Percentiles rank a stretch among this genome's conserved stretches.
These are phyloP conservation scores for Trypanosoma melophagium DNA, from an alignment of 208 protist species.

Conservation along the genomic window DNA sequence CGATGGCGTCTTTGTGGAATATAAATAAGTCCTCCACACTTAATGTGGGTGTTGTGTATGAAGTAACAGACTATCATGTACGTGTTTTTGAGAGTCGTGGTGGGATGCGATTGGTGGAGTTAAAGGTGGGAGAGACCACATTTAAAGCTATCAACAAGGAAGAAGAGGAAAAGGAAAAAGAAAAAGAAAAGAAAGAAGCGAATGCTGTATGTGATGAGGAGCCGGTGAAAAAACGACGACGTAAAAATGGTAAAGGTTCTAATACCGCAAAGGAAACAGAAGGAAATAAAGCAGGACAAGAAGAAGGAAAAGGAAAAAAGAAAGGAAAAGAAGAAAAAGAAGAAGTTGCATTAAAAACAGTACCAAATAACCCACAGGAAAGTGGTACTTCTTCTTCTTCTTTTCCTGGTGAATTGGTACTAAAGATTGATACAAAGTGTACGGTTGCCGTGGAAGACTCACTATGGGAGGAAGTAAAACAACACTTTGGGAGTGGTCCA, in stretches of 20 bases:
- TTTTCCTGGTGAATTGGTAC: constrained; percentile 39
- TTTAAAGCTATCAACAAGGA: not conserved
- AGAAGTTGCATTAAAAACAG: not conserved
- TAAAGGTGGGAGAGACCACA: constrained; percentile 28
- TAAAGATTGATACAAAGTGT: constrained; percentile 87
- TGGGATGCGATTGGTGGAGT: constrained; percentile 68
- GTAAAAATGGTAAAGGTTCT: not conserved
- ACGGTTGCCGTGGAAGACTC: constrained; percentile 80
- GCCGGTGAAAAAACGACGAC: not conserved
- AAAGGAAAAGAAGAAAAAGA: not conserved
- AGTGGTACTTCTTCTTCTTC: not conserved
- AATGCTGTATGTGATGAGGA: not conserved
- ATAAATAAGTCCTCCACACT: constrained; percentile 25
- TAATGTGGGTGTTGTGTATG: constrained; percentile 47
- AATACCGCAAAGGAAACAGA: not conserved
- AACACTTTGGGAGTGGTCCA: constrained; percentile 80
- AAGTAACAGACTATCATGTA: constrained; percentile 49
- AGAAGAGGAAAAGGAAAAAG: not conserved
- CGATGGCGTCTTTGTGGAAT: constrained; percentile 66
- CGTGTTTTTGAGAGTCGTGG: constrained; percentile 56
- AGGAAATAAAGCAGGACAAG: not conserved
- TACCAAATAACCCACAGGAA: not conserved
- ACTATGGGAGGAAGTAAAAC: constrained; percentile 82
- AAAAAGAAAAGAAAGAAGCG: not conserved
- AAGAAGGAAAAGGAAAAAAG: not conserved